phyloP scores from a whole-genome alignment of 2,329 filamentous ascomycete species.

The Tricladium varicosporioides region DNA sequence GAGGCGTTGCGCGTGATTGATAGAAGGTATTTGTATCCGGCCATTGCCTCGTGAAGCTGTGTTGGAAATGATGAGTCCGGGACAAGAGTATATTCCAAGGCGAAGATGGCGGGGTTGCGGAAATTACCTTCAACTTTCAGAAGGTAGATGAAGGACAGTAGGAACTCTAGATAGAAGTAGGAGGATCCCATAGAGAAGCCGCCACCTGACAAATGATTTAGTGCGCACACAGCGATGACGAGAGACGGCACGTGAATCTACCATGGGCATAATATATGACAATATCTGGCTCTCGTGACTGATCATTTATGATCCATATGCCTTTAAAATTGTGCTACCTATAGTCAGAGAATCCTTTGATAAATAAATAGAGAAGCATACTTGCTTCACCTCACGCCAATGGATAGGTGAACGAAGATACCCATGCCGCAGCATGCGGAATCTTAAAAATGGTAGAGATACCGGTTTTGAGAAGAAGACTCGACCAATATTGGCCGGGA shows the following conservation, averaged over 20 bases:
- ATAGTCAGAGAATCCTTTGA: conserved; percentile 8
- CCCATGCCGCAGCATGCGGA: conserved; percentile 73
- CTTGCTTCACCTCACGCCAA: conserved; percentile 59
- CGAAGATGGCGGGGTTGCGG: conserved; percentile 73
- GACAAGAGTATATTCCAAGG: conserved; percentile 77
- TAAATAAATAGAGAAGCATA: conserved; percentile 27
- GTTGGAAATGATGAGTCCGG: conserved; percentile 66
- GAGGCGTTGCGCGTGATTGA: conserved; percentile 52
- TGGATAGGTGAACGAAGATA: conserved; percentile 58
- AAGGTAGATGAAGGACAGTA: conserved; percentile 68
- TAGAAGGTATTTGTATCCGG: conserved; percentile 70
- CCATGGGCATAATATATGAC: conserved; percentile 83
- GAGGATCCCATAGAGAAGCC: conserved; percentile 81
- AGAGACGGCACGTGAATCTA: conserved; percentile 35
- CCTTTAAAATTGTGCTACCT: conserved; percentile 53
- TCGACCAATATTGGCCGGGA: conserved; percentile 65
- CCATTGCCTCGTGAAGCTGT: conserved; percentile 67
- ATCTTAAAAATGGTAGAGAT: conserved; percentile 70
- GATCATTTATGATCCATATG: conserved; percentile 67
- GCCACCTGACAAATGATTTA: conserved; percentile 53
- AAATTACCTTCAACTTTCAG: conserved; percentile 64
- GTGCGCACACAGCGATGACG: not conserved
- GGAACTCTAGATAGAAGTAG: conserved; percentile 83
- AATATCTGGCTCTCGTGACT: conserved; percentile 63
- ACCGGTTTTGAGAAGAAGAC: conserved; percentile 78